Evolutionary conservation across 2,329 filamentous ascomycete species (phyloP), one percentile per base, ranked within the genome.

Genomic region (Penicillium sp.): DNA sequence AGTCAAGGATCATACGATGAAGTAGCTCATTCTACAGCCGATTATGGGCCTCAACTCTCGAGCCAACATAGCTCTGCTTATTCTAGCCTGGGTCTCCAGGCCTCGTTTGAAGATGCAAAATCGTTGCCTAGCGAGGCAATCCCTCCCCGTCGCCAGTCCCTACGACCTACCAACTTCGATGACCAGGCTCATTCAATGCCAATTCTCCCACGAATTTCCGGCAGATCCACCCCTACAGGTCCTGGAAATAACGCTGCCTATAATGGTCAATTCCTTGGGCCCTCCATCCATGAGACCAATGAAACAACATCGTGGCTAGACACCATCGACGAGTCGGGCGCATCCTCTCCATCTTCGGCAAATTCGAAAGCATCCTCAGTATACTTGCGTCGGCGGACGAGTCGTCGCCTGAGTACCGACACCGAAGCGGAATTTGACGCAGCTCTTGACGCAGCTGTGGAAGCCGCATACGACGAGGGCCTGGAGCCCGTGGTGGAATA

Each of bases 231-330:
- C 15, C 45, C 48, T 2, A 36, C 36, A 10, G 36, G 34, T 14
- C 25, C 27, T 6, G 39, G 41, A 27, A 28, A 14, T 18, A 48
- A 45, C 21, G 7, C 34, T 13, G 31, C 50, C 41, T 43, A 39
- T 35, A 25, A 43, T 41, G 34, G 33, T 13, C 41, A 48, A 18
- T 47, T 36, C 26, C 27, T 42, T 26, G 50, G 45, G 14, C 27
- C 37, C 1, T 30, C 39, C 8, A 31, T 38, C 3, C 50, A 80
- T 45, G 81, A 79, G 16, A 75, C 78, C 8, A 91, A 87, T 57
- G 87, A 89, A 60, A 87, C 86, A 4, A 88, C 86, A 36, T 94
- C 89, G 1, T 95, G 90, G 90, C 69, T 95, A n/a, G 87, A 95
- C 59, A 91, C 88, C 1, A 93, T 94, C 41, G 87, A 94, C 60